Conservation (phyloP, 805 yeast species). For the Metschnikowia aberdeeniae region DNA sequence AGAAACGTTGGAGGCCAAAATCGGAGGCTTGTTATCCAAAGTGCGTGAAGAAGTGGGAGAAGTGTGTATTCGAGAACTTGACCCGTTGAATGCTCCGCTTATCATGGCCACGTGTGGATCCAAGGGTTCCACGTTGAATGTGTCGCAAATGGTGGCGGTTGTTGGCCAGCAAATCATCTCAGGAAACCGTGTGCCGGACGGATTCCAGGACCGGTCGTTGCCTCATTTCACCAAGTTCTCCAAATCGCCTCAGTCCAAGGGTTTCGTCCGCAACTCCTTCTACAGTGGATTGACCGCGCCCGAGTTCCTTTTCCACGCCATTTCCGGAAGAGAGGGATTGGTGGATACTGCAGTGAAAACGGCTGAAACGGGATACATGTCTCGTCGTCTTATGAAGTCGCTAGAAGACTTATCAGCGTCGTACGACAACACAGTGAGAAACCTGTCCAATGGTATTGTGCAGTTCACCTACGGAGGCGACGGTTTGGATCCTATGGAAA, state of each 20-base stretch:
- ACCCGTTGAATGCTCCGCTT: constrained; percentile 87
- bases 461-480: constrained; percentile 99
- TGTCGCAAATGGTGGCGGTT: constrained; percentile 99
- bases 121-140: constrained; percentile 95
- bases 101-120: constrained; percentile 99
- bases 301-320: constrained; percentile 98
- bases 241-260: constrained; percentile 96
- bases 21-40: constrained; percentile 91
- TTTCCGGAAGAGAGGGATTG: constrained; percentile 99
- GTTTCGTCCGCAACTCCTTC: constrained; percentile 96
- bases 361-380: constrained; percentile 98
- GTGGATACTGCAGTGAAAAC: constrained; percentile 99
- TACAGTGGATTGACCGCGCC: constrained; percentile 97
- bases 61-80: constrained; percentile 89
- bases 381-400: constrained; percentile 96
- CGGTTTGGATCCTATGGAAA: constrained; percentile 95
- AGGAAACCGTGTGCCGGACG: constrained; percentile 99
- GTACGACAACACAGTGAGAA: constrained; percentile 92
- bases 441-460: constrained; percentile 92
- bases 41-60: constrained; percentile 99
- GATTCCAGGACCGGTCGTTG: constrained; percentile 97
- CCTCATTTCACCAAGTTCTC: constrained; percentile 97
- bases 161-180: constrained; percentile 98
- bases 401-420: constrained; percentile 91
- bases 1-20: constrained; percentile 95